Percentiles rank a stretch among this genome's conserved stretches.
Evolutionary conservation across 2,329 filamentous ascomycete genomes (phyloP).

Genomic region (Ascochyta koolunga): DNA sequence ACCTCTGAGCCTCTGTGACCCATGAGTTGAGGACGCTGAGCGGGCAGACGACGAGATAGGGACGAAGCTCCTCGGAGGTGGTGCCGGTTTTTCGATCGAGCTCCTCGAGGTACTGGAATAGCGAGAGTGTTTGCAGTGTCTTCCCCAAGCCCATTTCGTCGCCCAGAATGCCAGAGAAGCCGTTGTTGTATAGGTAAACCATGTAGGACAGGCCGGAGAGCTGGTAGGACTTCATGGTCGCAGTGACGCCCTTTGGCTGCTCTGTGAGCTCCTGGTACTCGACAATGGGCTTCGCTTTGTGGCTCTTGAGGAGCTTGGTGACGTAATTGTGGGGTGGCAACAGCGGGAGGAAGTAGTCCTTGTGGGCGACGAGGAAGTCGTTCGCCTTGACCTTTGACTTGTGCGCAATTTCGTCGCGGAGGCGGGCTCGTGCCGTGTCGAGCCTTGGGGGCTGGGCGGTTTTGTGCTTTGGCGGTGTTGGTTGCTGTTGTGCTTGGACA

Average conservation of each 20-base stretch:
- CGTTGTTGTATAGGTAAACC: slow-evolving; percentile 99
- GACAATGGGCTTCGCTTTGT: slow-evolving; percentile 34
- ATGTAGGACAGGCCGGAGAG: slow-evolving; percentile 98
- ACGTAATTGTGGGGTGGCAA: slow-evolving; percentile 54
- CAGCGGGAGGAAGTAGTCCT: slow-evolving; percentile 55
- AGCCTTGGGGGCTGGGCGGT: slow-evolving; percentile 28
- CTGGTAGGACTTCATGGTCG: slow-evolving; percentile 89
- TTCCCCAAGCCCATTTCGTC: slow-evolving; percentile 99
- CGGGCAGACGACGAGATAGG: slow-evolving; percentile 94
- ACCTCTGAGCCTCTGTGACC: slow-evolving; percentile 97
- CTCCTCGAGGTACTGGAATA: slow-evolving; percentile 96
- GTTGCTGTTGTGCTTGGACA: slow-evolving; percentile 13
- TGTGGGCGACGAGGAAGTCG: slow-evolving; percentile 54
- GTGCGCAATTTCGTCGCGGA: slow-evolving; percentile 51
- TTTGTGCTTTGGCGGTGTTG: slow-evolving; percentile 14
- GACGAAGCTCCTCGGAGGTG: slow-evolving; percentile 70
- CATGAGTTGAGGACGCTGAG: slow-evolving; percentile 97
- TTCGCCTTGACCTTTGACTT: slow-evolving; percentile 53
- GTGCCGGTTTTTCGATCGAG: slow-evolving; percentile 66
- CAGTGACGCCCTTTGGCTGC: slow-evolving; percentile 56
- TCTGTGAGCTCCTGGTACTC: slow-evolving; percentile 50
- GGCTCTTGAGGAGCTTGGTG: slow-evolving; percentile 42
- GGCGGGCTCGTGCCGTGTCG: slow-evolving; percentile 48
- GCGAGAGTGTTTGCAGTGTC: slow-evolving; percentile 96
- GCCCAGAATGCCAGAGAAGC: slow-evolving; percentile 95